These are phyloP conservation scores for Aspergillus egyptiacus DNA, from an alignment of 495 filamentous ascomycete species.

Conservation along the genomic window DNA sequence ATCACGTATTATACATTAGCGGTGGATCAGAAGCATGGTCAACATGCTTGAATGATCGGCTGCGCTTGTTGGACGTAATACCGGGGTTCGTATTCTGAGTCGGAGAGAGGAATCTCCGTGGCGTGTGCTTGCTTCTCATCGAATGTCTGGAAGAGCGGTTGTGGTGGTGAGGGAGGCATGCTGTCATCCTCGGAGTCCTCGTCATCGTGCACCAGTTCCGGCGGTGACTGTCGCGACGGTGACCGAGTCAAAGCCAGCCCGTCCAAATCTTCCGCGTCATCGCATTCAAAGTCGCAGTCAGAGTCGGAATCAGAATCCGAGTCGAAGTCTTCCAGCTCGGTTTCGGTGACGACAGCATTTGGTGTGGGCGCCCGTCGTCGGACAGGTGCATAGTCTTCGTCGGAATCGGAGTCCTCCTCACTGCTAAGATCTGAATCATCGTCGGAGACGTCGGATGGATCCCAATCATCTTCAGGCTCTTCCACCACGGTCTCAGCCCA, in stretches of 20 bases:
- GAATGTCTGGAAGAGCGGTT: constrained; percentile 59
- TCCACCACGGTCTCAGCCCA: constrained; percentile 78
- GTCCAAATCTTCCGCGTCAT: constrained; percentile 59
- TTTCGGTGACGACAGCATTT: constrained; percentile 30
- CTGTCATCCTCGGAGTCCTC: constrained; percentile 68
- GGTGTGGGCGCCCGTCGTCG: constrained; percentile 38
- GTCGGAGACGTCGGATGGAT: constrained; percentile 55
- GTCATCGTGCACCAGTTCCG: constrained; percentile 67
- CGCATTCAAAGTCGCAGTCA: constrained; percentile 52
- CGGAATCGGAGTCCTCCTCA: constrained; percentile 46
- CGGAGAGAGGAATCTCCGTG: constrained; percentile 43
- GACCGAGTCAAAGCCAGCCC: constrained; percentile 67
- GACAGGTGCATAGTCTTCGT: constrained; percentile 46
- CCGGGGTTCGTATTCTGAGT: constrained; percentile 49
- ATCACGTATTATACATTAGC: constrained; percentile 11
- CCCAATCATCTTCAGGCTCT: constrained; percentile 66
- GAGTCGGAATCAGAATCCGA: constrained; percentile 48
- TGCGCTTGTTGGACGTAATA: constrained; percentile 52
- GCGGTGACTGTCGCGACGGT: constrained; percentile 66
- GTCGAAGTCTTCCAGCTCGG: constrained; percentile 46
- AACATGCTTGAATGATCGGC: constrained; percentile 42
- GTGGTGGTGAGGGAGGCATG: constrained; percentile 80
- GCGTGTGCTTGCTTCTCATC: constrained; percentile 59
- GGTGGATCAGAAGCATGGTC: constrained; percentile 18
- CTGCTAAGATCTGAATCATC: constrained; percentile 45